These are phyloP conservation scores for Auriculariales sp. DNA, from an alignment of 768 basidiomycete genomes.

Conservation along the genomic window DNA sequence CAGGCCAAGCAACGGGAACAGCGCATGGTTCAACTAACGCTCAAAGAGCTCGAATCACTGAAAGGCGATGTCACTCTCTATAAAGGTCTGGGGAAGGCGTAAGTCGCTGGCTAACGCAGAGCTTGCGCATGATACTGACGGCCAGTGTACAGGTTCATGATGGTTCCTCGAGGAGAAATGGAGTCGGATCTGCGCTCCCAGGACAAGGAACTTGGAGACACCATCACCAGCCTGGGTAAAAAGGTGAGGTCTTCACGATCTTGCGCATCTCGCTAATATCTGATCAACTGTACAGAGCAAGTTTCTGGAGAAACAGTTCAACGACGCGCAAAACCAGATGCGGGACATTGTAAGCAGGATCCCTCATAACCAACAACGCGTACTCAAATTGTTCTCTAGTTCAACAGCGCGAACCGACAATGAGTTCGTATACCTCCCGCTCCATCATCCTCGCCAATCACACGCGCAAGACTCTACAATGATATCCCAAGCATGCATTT, in stretches of 20 bases:
- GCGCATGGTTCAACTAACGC: slow-evolving; percentile 78
- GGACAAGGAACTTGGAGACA: slow-evolving; percentile 75
- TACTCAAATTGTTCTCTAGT: no score
- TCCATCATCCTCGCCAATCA: not conserved
- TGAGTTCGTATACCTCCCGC: not conserved
- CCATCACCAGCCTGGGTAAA: slow-evolving; percentile 67
- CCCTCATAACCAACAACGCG: no score
- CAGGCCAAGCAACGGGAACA: slow-evolving; percentile 76
- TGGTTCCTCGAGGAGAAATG: slow-evolving; percentile 68
- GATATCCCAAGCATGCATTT: not conserved
- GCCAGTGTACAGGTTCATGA: slow-evolving; percentile 62
- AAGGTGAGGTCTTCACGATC: slow-evolving; percentile 38
- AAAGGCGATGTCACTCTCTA: slow-evolving; percentile 69
- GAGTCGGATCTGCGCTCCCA: slow-evolving; percentile 57
- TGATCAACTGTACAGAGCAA: slow-evolving; percentile 39
- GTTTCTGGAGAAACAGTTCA: slow-evolving; percentile 87
- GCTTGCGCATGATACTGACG: not conserved
- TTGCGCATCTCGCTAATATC: not conserved
- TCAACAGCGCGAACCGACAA: no score
- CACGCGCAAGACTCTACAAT: not conserved
- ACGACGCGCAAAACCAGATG: slow-evolving; percentile 75
- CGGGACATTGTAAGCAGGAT: slow-evolving; percentile 72
- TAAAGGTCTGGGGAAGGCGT: slow-evolving; percentile 96
- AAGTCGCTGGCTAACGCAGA: slow-evolving; percentile 12
- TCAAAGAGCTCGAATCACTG: slow-evolving; percentile 62